Evolutionary conservation across 768 basidiomycete species (phyloP).

Genomic region (Dioszegia hungarica): DNA sequence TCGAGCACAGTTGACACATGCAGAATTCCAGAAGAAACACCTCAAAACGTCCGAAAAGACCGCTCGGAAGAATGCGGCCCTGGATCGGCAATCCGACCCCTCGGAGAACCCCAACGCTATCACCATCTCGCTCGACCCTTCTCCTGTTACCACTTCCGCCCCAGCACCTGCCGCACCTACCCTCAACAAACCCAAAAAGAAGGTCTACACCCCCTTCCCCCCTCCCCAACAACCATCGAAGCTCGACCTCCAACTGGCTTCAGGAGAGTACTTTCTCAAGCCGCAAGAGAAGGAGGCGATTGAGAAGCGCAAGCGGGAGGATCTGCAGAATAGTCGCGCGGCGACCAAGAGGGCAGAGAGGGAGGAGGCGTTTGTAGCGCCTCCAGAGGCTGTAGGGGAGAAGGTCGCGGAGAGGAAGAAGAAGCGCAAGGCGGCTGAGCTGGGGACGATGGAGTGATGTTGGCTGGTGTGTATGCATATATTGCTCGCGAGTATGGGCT

Average conservation of each 20-base stretch:
- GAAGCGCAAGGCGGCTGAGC: slow-evolving; percentile 51
- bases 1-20: too few relatives aligned
- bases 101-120: slow-evolving; percentile 57
- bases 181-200: slow-evolving; percentile 65
- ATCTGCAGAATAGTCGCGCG: slow-evolving; percentile 76
- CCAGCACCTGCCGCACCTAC: background rate
- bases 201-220: slow-evolving; percentile 97
- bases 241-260: slow-evolving; percentile 90
- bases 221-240: slow-evolving; percentile 90
- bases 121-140: background rate
- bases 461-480: too few relatives aligned
- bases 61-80: slow-evolving; percentile 72
- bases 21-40: slow-evolving; percentile 82
- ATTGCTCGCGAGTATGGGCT: too few relatives aligned
- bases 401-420: slow-evolving; percentile 70
- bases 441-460: slow-evolving; percentile 14
- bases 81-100: slow-evolving; percentile 55
- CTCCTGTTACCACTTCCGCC: background rate
- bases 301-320: slow-evolving; percentile 65
- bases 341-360: slow-evolving; percentile 71
- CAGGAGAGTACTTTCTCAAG: slow-evolving; percentile 98
- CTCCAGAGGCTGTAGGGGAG: slow-evolving; percentile 67
- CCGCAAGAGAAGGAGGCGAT: slow-evolving; percentile 74
- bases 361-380: slow-evolving; percentile 81
- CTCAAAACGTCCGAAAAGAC: slow-evolving; percentile 93